A percentile compares a stretch with the other conserved stretches of the same genome.
Evolutionary conservation across 2,329 filamentous ascomycete genomes (phyloP).

Genomic region (Phialophora macrospora): DNA sequence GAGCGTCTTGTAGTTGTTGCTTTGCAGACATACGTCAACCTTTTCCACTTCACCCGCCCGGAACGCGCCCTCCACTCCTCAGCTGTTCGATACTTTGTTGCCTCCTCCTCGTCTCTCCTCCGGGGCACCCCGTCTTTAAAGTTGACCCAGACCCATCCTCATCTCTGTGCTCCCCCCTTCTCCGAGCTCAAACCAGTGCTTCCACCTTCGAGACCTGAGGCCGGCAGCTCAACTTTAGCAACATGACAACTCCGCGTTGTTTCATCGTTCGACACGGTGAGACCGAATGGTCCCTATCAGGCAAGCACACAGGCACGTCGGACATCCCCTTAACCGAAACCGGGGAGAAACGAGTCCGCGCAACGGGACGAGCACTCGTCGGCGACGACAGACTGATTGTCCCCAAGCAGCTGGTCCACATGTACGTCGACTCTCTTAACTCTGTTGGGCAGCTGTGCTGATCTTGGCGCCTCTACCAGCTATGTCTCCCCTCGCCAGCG

Average conservation of each 20-base stretch:
- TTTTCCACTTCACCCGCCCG: conserved; percentile 5
- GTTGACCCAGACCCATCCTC: neutral
- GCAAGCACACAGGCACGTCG: conserved; percentile 80
- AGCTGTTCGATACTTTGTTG: neutral
- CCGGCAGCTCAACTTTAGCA: neutral
- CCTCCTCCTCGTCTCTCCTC: neutral
- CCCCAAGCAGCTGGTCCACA: conserved; percentile 77
- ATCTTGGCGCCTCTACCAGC: conserved; percentile 43
- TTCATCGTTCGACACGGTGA: conserved; percentile 90
- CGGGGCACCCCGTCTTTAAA: neutral
- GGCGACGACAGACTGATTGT: conserved; percentile 84
- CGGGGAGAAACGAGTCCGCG: conserved; percentile 75
- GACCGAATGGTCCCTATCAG: conserved; percentile 91
- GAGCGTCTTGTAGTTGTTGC: neutral
- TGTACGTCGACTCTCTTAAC: conserved; percentile 60
- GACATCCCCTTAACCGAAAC: conserved; percentile 84
- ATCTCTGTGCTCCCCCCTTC: neutral
- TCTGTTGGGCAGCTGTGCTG: conserved; percentile 13
- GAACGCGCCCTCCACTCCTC: neutral
- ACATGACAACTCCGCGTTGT: conserved; percentile 67
- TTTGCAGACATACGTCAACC: conserved; percentile 6
- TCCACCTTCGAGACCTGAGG: neutral
- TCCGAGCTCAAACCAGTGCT: neutral
- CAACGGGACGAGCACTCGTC: conserved; percentile 82
- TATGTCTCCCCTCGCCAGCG: conserved; percentile 87